A percentile compares a stretch with the other conserved stretches of the same genome.
phyloP scores from a whole-genome alignment of 176 grass and related monocot genomes.

The Triticum urartu region DNA sequence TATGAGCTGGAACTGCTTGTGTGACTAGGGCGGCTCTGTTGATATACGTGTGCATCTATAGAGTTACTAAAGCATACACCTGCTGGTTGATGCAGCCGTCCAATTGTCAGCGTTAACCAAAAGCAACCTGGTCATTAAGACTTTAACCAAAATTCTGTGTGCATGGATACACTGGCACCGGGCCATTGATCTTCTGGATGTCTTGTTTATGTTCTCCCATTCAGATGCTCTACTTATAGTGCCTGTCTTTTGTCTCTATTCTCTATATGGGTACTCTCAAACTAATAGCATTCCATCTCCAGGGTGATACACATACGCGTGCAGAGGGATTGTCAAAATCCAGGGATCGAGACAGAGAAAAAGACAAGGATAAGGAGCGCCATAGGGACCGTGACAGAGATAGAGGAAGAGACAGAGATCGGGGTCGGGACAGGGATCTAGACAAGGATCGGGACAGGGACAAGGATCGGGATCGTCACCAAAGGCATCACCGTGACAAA shows the following conservation, averaged over 20 bases:
- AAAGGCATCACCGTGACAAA: slow-evolving; percentile 42
- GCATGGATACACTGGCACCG: background rate
- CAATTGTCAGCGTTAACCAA: background rate
- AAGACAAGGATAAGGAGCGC: slow-evolving; percentile 62
- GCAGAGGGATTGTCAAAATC: slow-evolving; percentile 73
- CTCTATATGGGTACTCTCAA: background rate
- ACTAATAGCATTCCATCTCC: slow-evolving; percentile 20
- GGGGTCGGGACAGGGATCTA: slow-evolving; percentile 28
- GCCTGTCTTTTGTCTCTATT: background rate
- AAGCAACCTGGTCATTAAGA: background rate
- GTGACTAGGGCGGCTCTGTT: background rate
- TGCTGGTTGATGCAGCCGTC: background rate
- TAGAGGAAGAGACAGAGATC: slow-evolving; percentile 42
- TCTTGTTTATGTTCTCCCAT: background rate
- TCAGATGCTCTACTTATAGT: background rate
- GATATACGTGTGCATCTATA: background rate
- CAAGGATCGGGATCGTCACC: slow-evolving; percentile 25
- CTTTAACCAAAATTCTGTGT: background rate
- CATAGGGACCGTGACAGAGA: slow-evolving; percentile 66
- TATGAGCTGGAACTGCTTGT: background rate
- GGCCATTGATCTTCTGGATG: background rate
- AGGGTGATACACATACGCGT: slow-evolving; percentile 43
- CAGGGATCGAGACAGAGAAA: slow-evolving; percentile 69
- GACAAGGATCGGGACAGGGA: slow-evolving; percentile 38
- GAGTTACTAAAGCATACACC: background rate